A percentile compares a stretch with the other conserved stretches of the same genome.
phyloP scores from a whole-genome alignment of 2,329 filamentous ascomycete species.

The Diaporthe capsici region DNA sequence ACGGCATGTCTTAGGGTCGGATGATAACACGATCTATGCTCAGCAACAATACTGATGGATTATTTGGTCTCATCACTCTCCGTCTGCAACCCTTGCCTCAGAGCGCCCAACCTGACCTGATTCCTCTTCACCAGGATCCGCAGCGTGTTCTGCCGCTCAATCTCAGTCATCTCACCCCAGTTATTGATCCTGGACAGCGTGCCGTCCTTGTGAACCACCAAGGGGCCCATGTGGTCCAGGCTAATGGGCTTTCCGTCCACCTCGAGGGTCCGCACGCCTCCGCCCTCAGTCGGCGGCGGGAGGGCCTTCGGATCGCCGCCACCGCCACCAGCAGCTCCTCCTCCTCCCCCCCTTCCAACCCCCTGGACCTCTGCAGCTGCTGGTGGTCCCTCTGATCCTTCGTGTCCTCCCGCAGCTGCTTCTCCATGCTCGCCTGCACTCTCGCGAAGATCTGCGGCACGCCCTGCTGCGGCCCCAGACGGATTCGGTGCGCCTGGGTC shows the following conservation, averaged over 20 bases:
- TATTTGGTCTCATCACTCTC: conserved; percentile 49
- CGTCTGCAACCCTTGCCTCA: conserved; percentile 56
- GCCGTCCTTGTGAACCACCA: conserved; percentile 82
- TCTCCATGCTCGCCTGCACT: conserved; percentile 1
- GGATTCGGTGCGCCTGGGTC: conserved; percentile 22
- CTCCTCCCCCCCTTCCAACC: background rate
- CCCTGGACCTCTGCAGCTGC: background rate
- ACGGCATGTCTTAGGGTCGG: background rate
- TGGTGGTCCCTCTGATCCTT: background rate
- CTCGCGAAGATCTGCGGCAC: conserved; percentile 19
- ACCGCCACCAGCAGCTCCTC: background rate
- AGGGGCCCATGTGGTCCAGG: conserved; percentile 78
- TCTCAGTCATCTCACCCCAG: conserved; percentile 79
- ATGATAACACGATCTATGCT: background rate
- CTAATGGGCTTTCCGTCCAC: conserved; percentile 62
- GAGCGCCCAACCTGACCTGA: conserved; percentile 68
- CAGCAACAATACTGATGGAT: conserved; percentile 3
- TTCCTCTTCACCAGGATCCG: conserved; percentile 79
- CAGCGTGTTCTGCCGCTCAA: conserved; percentile 77
- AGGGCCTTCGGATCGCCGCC: conserved; percentile 35
- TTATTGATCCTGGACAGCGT: conserved; percentile 79
- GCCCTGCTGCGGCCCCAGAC: conserved; percentile 27
- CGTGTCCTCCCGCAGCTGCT: background rate
- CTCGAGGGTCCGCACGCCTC: conserved; percentile 43
- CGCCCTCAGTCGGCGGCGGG: conserved; percentile 22